Conservation (phyloP, 371 early-diverging fungal species). For the Gilbertella persicaria region DNA sequence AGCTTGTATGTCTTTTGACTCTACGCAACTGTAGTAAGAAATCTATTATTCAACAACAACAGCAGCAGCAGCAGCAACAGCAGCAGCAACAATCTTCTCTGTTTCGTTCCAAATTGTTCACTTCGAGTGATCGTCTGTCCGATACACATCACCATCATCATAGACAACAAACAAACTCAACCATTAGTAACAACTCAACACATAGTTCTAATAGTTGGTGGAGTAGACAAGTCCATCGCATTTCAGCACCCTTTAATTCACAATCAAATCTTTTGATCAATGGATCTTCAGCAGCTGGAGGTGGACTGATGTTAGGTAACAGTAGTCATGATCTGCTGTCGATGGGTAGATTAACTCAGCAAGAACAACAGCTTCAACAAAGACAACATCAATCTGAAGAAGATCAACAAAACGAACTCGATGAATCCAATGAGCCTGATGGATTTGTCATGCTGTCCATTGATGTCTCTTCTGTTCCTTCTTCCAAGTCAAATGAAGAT, state of each 20-base stretch:
- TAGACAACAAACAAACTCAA: slow-evolving; percentile 6
- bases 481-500: slow-evolving; percentile 14
- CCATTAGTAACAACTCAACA: slow-evolving; percentile 8
- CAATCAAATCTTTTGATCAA: not conserved
- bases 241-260: slow-evolving; percentile 18
- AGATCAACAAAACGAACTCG: not conserved
- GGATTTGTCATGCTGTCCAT: slow-evolving; percentile 40
- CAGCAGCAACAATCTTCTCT: slow-evolving; percentile 9
- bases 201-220: slow-evolving; percentile 19
- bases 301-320: slow-evolving; percentile 9
- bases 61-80: slow-evolving; percentile 2
- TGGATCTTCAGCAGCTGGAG: slow-evolving; percentile 10
- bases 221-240: slow-evolving; percentile 17
- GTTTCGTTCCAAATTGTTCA: slow-evolving; percentile 21
- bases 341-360: slow-evolving; percentile 19
- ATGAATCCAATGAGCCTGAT: slow-evolving; percentile 19
- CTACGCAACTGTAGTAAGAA: slow-evolving; percentile 33
- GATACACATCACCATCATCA: slow-evolving; percentile 6
- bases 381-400: not conserved
- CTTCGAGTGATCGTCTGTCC: slow-evolving; percentile 17
- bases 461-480: slow-evolving; percentile 33
- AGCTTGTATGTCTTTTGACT: slow-evolving; percentile 41
- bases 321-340: slow-evolving; percentile 24
- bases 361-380: slow-evolving; percentile 9
- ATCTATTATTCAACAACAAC: not conserved